A percentile compares a stretch with the other conserved stretches of the same genome.
Evolutionary conservation across 1,284 basidiomycete genomes (phyloP).

Genomic region (Cutaneotrichosporon sp.): DNA sequence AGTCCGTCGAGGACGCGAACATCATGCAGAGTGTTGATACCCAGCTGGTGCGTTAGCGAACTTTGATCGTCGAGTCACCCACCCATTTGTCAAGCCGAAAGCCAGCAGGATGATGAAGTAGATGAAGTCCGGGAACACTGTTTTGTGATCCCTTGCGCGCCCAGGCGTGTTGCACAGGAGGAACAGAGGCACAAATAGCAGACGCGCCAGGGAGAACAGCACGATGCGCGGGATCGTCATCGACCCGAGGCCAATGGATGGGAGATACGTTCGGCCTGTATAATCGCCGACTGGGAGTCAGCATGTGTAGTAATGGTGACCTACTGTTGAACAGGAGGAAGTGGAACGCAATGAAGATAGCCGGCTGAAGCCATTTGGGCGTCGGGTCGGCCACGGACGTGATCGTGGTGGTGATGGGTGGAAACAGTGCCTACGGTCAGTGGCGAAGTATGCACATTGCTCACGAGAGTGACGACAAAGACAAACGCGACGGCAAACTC

Average conservation of each 20-base stretch:
- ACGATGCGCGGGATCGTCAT: slow-evolving; percentile 5
- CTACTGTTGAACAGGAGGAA: slow-evolving; percentile 49
- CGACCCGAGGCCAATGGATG: slow-evolving; percentile 55
- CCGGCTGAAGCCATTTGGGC: slow-evolving; percentile 36
- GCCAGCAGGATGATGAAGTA: slow-evolving; percentile 67
- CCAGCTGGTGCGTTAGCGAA: slow-evolving; percentile 28
- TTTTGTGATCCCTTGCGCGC: slow-evolving; percentile 27
- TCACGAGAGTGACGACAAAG: slow-evolving; percentile 71
- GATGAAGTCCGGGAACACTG: slow-evolving; percentile 65
- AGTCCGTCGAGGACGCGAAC: slow-evolving; percentile 38
- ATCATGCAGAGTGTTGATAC: slow-evolving; percentile 46
- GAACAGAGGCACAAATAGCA: slow-evolving; percentile 72
- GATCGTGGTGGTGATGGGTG: slow-evolving; percentile 73
- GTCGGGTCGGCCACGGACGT: slow-evolving; percentile 56
- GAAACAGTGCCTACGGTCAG: slow-evolving; percentile 65
- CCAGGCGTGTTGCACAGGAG: slow-evolving; percentile 64
- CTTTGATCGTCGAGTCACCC: slow-evolving; percentile 26
- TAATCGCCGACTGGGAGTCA: slow-evolving; percentile 65
- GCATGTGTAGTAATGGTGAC: slow-evolving; percentile 44
- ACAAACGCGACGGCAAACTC: slow-evolving; percentile 69
- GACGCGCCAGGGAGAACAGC: slow-evolving; percentile 60
- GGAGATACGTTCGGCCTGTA: slow-evolving; percentile 62
- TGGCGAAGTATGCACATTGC: slow-evolving; percentile 28
- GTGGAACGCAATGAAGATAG: slow-evolving; percentile 47
- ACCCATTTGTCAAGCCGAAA: slow-evolving; percentile 75